Conservation (phyloP, 2,329 filamentous ascomycete genomes). For the Aureobasidium musti region DNA sequence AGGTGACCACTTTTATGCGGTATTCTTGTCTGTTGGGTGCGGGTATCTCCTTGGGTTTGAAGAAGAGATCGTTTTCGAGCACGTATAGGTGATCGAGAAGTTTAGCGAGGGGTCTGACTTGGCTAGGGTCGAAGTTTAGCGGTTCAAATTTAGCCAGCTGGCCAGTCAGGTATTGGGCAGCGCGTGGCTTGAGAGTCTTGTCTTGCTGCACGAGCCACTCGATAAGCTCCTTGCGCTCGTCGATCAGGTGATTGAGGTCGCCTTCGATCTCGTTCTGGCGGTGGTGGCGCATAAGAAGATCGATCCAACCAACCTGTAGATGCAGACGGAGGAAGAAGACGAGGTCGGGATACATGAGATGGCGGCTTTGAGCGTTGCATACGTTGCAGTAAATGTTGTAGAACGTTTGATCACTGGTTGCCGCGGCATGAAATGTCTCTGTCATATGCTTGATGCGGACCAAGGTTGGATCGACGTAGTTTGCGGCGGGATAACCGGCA, state of each 20-base stretch:
- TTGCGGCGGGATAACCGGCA: neutral
- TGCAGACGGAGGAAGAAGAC: constrained; percentile 2
- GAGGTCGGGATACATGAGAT: neutral
- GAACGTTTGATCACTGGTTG: neutral
- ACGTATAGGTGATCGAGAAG: constrained; percentile 1
- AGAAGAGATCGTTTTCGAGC: constrained; percentile 1
- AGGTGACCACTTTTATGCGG: neutral
- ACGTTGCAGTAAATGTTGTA: neutral
- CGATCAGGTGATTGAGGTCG: neutral
- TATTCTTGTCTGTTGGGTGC: neutral
- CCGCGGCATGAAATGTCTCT: neutral
- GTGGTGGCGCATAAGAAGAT: neutral
- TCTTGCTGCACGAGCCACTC: neutral
- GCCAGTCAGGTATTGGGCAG: neutral
- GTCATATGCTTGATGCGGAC: neutral
- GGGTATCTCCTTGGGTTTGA: neutral
- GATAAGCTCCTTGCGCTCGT: neutral
- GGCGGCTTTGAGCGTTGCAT: neutral
- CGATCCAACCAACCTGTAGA: constrained; percentile 1
- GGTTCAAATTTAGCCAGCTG: constrained; percentile 5
- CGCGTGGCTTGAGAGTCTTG: neutral
- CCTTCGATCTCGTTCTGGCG: neutral
- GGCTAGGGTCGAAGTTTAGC: neutral
- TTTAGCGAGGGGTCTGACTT: neutral
- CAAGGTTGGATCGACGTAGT: neutral